These are phyloP conservation scores for Fusarium ramigenum DNA, from an alignment of 2,329 filamentous ascomycete species.

Conservation along the genomic window DNA sequence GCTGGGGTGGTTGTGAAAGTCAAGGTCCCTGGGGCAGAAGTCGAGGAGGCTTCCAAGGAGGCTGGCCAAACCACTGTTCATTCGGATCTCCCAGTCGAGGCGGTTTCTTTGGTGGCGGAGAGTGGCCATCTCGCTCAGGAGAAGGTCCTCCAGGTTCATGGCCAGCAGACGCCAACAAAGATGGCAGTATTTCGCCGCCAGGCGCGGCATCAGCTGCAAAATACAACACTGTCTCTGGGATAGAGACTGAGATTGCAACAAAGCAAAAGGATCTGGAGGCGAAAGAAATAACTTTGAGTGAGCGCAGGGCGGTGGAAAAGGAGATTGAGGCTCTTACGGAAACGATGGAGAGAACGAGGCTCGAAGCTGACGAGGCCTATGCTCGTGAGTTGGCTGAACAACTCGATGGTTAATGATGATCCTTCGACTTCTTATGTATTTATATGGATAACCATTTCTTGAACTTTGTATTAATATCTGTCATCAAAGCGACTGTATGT, in stretches of 20 bases:
- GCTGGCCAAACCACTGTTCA: constrained; percentile 5
- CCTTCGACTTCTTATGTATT: not conserved
- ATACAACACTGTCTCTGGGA: constrained; percentile 48
- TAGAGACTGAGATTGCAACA: constrained; percentile 48
- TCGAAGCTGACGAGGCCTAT: constrained; percentile 59
- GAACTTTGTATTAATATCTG: not conserved
- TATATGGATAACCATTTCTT: not conserved
- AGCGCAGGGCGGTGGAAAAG: constrained; percentile 41
- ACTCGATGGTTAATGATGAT: not conserved
- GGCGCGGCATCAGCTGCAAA: constrained; percentile 46
- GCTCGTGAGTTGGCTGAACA: constrained; percentile 52
- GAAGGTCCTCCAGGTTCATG: constrained; percentile 45
- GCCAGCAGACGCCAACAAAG: constrained; percentile 45
- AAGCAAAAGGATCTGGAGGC: constrained; percentile 44
- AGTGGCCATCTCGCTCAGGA: not conserved
- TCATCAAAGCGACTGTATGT: not conserved
- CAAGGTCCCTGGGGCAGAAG: constrained; percentile 9
- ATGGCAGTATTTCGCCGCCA: constrained; percentile 27
- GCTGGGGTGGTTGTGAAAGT: constrained; percentile 20
- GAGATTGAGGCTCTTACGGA: constrained; percentile 52
- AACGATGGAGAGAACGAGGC: constrained; percentile 50
- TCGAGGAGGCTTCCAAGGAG: constrained; percentile 8
- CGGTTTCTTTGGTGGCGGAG: constrained; percentile 1
- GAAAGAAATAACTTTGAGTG: constrained; percentile 36
- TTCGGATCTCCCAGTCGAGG: constrained; percentile 14